Evolutionary conservation across 169 alveolate species (phyloP), one percentile per base, ranked within the genome.

Genomic region (Plasmodium gonderi): DNA sequence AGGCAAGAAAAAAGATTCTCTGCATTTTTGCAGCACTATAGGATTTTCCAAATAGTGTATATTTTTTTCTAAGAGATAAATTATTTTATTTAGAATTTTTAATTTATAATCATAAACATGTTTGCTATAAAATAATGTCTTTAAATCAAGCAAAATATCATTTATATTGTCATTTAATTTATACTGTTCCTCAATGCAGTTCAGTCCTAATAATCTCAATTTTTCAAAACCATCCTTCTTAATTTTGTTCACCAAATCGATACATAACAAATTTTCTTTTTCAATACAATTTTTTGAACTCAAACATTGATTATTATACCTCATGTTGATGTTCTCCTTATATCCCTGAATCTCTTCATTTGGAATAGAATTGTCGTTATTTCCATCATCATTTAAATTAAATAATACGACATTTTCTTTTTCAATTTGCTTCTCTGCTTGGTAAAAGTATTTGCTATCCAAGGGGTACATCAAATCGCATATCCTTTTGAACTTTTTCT

Each of bases 101-200:
- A 87, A 38, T 60, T 87, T 87, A 49, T 45, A 68, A 38, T 87
- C 80, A 44, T 26, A 87, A 3, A 17, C 2, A 54, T 54, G 29
- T 75, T 14, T n/a, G 47, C 93, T 76, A 76, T 12, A 31, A 77
- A 26, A 87, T 76, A 87, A 67, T 87, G 65, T 87, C 2, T 87
- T 54, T 49, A 87, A 87, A 60, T 87, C 89, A 20, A 51, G 49
- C 29, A 87, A 87, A 75, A 87, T 77, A 60, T 87, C 89, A 67
- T 77, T 54, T 87, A 87, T 87, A 40, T 87, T 17, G 45, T 87
- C 89, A 77, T 54, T 87, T 45, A 76, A 45, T 74, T 87, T 87
- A 67, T 77, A 87, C 64, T 51, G 51, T 79, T 87, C 89, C 26
- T 76, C 69, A 26, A 76, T 64, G 31, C 42, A 29, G 23, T 47